phyloP scores from a whole-genome alignment of 2,329 filamentous ascomycete species.

The Cercospora sp. region DNA sequence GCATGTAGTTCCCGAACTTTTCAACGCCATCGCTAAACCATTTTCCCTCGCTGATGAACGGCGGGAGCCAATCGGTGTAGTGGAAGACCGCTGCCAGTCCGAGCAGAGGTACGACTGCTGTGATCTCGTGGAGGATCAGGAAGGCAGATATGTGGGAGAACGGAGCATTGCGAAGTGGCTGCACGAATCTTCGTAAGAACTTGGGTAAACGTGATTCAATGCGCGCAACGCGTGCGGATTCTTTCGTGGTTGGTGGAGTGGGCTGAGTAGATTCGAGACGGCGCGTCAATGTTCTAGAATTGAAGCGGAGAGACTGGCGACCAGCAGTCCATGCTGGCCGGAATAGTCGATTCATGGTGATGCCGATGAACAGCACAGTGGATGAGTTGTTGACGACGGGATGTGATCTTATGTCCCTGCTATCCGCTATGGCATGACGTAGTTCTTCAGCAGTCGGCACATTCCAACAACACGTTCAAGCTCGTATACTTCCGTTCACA shows the following conservation, averaged over 20 bases:
- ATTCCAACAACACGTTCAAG: neutral
- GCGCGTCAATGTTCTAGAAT: neutral
- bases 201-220: conserved; percentile 55
- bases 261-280: conserved; percentile 10
- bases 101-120: conserved; percentile 77
- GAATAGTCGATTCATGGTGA: conserved; percentile 11
- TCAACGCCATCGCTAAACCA: conserved; percentile 64
- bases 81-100: conserved; percentile 77
- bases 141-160: conserved; percentile 83
- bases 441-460: neutral
- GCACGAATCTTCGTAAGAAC: conserved; percentile 68
- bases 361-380: neutral
- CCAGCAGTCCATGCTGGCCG: conserved; percentile 6
- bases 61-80: conserved; percentile 72
- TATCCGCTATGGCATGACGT: neutral
- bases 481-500: neutral
- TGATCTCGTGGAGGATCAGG: conserved; percentile 86
- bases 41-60: conserved; percentile 53
- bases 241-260: conserved; percentile 9
- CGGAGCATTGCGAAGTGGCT: conserved; percentile 71
- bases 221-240: conserved; percentile 38
- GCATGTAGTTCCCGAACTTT: conserved; percentile 75
- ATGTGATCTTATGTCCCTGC: neutral
- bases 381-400: neutral
- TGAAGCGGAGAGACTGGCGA: neutral